Conservation (phyloP, 2,329 filamentous ascomycete genomes). For the Truncatella angustata region DNA sequence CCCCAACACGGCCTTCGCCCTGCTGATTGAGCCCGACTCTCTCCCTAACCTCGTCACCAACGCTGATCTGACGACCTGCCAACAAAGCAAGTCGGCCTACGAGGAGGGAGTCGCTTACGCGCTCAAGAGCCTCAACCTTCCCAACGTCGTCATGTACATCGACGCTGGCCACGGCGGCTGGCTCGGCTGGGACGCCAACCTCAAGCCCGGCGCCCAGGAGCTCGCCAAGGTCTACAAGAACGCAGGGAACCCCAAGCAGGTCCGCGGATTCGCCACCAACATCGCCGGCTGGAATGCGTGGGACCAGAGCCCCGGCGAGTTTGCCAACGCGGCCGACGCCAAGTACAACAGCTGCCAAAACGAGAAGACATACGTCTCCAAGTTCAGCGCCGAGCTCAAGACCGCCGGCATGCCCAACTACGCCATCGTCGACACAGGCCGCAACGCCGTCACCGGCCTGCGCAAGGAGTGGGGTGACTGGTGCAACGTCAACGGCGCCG, state of each 20-base stretch:
- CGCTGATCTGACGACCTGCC: slow-evolving; percentile 48
- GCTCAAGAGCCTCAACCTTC: slow-evolving; percentile 47
- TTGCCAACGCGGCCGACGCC: slow-evolving; percentile 30
- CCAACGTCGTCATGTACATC: slow-evolving; percentile 59
- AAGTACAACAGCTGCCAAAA: slow-evolving; percentile 46
- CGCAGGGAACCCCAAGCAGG: slow-evolving; percentile 43
- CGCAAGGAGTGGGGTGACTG: slow-evolving; percentile 49
- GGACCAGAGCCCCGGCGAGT: slow-evolving; percentile 31
- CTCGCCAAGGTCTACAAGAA: slow-evolving; percentile 51
- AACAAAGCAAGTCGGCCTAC: slow-evolving; percentile 47
- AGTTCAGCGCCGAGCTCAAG: slow-evolving; percentile 62
- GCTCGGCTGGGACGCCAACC: slow-evolving; percentile 59
- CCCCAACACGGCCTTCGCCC: slow-evolving; percentile 43
- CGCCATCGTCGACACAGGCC: slow-evolving; percentile 18
- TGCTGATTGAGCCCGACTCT: slow-evolving; percentile 56
- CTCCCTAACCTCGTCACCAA: slow-evolving; percentile 61
- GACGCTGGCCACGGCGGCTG: slow-evolving; percentile 60
- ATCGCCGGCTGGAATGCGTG: slow-evolving; percentile 56
- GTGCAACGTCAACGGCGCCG: slow-evolving; percentile 55
- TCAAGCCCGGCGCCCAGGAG: slow-evolving; percentile 47
- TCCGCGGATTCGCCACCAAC: slow-evolving; percentile 54
- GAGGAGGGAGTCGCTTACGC: slow-evolving; percentile 48
- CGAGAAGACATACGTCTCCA: slow-evolving; percentile 54
- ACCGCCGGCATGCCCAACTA: slow-evolving; percentile 36
- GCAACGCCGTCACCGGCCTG: slow-evolving; percentile 42